Conservation (phyloP, 2,329 filamentous ascomycete species). For the Colletotrichum acutatum region DNA sequence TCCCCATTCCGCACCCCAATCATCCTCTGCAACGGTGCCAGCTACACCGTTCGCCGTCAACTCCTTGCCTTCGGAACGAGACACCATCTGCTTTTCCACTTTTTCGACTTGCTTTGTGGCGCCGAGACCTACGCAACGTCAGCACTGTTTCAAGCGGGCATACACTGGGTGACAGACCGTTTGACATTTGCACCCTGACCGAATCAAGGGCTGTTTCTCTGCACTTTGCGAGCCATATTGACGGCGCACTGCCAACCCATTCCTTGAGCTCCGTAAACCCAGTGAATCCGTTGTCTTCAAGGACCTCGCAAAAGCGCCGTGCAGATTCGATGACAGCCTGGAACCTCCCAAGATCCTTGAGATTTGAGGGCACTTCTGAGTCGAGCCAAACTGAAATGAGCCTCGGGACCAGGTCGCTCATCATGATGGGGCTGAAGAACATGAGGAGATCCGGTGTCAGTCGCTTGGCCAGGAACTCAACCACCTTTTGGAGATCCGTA, state of each 20-base stretch:
- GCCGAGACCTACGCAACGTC: constrained; percentile 58
- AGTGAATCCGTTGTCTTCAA: constrained; percentile 73
- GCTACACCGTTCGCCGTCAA: constrained; percentile 64
- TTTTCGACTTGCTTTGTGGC: constrained; percentile 79
- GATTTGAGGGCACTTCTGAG: constrained; percentile 77
- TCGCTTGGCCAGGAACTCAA: constrained; percentile 62
- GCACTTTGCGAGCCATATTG: constrained; percentile 87
- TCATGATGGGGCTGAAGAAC: constrained; percentile 74
- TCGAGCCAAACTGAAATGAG: constrained; percentile 82
- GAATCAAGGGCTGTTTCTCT: constrained; percentile 82
- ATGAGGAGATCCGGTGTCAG: constrained; percentile 66
- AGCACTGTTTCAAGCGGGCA: neutral
- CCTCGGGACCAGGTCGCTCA: constrained; percentile 74
- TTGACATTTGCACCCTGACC: constrained; percentile 75
- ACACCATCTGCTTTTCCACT: constrained; percentile 84
- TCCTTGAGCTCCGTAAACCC: constrained; percentile 73
- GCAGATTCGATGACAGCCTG: constrained; percentile 75
- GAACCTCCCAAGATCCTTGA: constrained; percentile 78
- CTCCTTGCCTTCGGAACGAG: constrained; percentile 72
- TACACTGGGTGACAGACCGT: constrained; percentile 51
- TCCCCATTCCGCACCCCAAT: constrained; percentile 86
- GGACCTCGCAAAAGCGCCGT: constrained; percentile 69
- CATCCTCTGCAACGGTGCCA: constrained; percentile 60
- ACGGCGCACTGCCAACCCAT: constrained; percentile 84
- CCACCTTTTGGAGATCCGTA: constrained; percentile 61